Evolutionary conservation across 129 eudicot genomes (phyloP), one percentile per base, ranked within the genome.

Genomic region (Tagetes erecta): DNA sequence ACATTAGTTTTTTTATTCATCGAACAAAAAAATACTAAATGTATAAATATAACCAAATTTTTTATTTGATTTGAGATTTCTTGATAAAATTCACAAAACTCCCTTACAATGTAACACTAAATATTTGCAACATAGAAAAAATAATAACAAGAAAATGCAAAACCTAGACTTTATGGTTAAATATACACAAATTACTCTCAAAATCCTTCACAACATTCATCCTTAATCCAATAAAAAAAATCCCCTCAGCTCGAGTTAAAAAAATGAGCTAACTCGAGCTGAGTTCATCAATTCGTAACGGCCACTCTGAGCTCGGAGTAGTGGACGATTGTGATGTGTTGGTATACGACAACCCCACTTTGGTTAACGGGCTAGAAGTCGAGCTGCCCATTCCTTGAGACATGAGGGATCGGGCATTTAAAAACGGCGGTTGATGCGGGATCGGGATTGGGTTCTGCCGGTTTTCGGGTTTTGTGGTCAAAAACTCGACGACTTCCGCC

Each of bases 341-440:
- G 70, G 80, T 69, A 72, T 58, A 78, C n/a, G 92, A 90, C 5
- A 80, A 11, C 4, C 81, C 88, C 34, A 70, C 38, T 58, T 80
- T 86, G 7, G 82, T 76, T 47, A 76, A 9, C 5, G 78, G 85
- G 50, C 81, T 81, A 41, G 87, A 83, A 65, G 52, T 72, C 38
- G 86, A 80, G 58, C 76, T 67, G 3, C 80, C 56, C 4, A 80
- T 37, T 44, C 75, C 73, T n/a, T 76, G 75, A 62, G 85, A 72
- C 65, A 75, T 80, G 3, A 82, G 78, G 27, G 81, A 31, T 35
- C 85, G 74, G 1, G 88, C 79, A 72, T 75, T 86, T 47, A 89
- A 13, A 62, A 89, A 89, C 33, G 96, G 92, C 2, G 96, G 92
- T 64, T 89, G 96, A 51, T 83, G 81, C 1, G 96, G 89, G 11